phyloP scores from a whole-genome alignment of 768 basidiomycete genomes.

The Leccinum uliginosum region DNA sequence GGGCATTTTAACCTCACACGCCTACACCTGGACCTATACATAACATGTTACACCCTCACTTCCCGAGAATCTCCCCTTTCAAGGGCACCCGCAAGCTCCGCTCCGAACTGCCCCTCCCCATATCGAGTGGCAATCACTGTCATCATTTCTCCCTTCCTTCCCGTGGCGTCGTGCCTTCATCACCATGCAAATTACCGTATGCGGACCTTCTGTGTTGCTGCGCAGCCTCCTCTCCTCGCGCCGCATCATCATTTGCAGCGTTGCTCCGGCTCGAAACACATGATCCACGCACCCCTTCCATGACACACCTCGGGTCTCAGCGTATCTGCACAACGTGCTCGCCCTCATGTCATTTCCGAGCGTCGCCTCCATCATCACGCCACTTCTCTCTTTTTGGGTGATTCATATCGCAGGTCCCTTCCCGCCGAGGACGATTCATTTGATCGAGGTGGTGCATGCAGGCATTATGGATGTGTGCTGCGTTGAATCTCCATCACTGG shows the following conservation, averaged over 20 bases:
- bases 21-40: conserved; percentile 13
- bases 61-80: conserved; percentile 3
- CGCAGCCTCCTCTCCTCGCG: conserved; percentile 18
- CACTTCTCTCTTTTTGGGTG: neutral
- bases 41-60: conserved; percentile 5
- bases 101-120: conserved; percentile 11
- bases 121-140: conserved; percentile 9
- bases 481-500: neutral
- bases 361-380: conserved; percentile 6
- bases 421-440: neutral
- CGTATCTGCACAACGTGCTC: conserved; percentile 8
- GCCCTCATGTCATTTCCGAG: conserved; percentile 22
- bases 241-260: conserved; percentile 17
- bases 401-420: neutral
- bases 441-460: neutral
- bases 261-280: conserved; percentile 27
- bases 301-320: conserved; percentile 9
- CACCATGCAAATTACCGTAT: conserved; percentile 9
- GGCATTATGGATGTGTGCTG: neutral
- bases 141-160: conserved; percentile 11
- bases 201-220: conserved; percentile 7
- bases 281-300: conserved; percentile 17
- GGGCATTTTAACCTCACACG: conserved; percentile 17
- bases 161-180: conserved; percentile 11
- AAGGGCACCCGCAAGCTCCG: conserved; percentile 17